A percentile compares a stretch with the other conserved stretches of the same genome.
These are phyloP conservation scores for Thelonectria olida DNA, from an alignment of 2,329 filamentous ascomycete genomes.

Conservation along the genomic window DNA sequence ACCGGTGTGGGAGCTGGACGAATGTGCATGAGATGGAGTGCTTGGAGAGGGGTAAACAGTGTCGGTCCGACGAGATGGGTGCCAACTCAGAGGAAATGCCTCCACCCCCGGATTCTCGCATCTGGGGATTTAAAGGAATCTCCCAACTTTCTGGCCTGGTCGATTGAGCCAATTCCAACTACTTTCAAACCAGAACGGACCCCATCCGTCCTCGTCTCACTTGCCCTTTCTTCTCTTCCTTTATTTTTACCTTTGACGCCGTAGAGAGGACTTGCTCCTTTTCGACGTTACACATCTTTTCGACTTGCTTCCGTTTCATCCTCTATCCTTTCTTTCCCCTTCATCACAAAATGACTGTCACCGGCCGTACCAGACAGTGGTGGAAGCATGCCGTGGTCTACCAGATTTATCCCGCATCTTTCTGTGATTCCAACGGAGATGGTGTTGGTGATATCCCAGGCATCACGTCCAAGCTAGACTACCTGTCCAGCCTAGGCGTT, in stretches of 20 bases:
- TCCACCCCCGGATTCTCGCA: not conserved
- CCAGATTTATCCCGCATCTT: constrained; percentile 66
- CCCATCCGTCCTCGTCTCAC: not conserved
- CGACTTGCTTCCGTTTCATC: not conserved
- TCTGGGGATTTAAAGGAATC: constrained; percentile 15
- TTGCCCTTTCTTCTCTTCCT: not conserved
- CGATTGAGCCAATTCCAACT: not conserved
- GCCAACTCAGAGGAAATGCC: not conserved
- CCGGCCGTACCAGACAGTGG: constrained; percentile 47
- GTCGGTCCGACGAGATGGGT: constrained; percentile 15
- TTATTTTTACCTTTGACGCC: not conserved
- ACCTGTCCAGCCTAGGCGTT: constrained; percentile 40
- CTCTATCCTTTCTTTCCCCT: not conserved
- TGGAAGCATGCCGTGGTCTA: constrained; percentile 66
- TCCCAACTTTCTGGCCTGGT: not conserved
- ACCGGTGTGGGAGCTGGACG: not conserved
- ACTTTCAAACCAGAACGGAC: not conserved
- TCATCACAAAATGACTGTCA: constrained; percentile 32
- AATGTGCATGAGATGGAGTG: not conserved
- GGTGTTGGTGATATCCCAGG: constrained; percentile 63
- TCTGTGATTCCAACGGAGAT: constrained; percentile 64
- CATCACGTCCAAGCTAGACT: constrained; percentile 63
- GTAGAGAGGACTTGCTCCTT: not conserved
- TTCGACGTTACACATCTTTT: not conserved
- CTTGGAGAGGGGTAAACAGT: not conserved